phyloP scores from a whole-genome alignment of 495 filamentous ascomycete species.

The Parathielavia appendiculata region DNA sequence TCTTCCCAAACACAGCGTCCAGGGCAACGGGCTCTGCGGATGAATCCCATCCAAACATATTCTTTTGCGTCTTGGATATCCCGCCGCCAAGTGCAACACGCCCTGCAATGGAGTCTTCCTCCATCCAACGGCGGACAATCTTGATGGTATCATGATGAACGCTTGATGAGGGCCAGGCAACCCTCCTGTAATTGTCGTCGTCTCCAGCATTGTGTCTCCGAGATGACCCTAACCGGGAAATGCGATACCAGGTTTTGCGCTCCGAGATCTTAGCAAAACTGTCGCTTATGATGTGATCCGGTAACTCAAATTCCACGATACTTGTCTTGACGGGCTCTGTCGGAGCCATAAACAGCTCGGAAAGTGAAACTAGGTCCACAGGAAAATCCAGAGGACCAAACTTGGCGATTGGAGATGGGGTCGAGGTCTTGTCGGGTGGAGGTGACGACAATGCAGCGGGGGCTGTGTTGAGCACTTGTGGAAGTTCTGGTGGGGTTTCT shows the following conservation, averaged over 20 bases:
- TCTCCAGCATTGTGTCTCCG: conserved; percentile 51
- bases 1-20: conserved; percentile 41
- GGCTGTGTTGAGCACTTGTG: neutral
- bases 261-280: conserved; percentile 49
- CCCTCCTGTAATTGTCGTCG: conserved; percentile 53
- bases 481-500: neutral
- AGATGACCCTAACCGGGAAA: conserved; percentile 53
- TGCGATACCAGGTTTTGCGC: conserved; percentile 59
- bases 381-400: conserved; percentile 34
- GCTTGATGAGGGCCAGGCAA: conserved; percentile 50
- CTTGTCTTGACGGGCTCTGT: neutral
- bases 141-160: conserved; percentile 49
- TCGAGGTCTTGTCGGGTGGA: neutral
- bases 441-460: neutral
- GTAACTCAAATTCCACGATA: conserved; percentile 18
- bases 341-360: conserved; percentile 38
- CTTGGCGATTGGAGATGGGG: conserved; percentile 19
- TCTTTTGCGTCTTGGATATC: conserved; percentile 39
- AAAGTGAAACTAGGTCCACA: conserved; percentile 38
- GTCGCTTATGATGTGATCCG: conserved; percentile 41
- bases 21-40: conserved; percentile 44
- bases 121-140: conserved; percentile 56
- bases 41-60: conserved; percentile 52
- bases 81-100: conserved; percentile 44
- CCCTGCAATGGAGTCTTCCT: conserved; percentile 52